Evolutionary conservation across 805 yeast genomes (phyloP).

Genomic region (Pichia insulana): DNA sequence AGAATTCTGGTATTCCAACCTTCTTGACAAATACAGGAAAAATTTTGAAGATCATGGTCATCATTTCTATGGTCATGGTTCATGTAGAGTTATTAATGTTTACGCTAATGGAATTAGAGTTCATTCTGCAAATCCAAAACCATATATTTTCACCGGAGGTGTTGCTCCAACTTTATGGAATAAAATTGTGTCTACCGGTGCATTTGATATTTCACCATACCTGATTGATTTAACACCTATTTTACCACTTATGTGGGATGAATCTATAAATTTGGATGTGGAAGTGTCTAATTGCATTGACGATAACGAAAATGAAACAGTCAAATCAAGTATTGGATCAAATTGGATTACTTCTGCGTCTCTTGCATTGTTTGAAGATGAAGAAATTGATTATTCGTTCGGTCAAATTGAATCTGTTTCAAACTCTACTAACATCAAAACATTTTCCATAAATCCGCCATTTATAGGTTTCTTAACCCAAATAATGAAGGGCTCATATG

Average conservation of each 20-base stretch:
- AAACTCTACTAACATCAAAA: constrained; percentile 25
- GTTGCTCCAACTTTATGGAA: constrained; percentile 73
- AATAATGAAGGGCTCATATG: constrained; percentile 29
- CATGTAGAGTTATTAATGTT: constrained; percentile 58
- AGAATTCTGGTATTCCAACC: constrained; percentile 75
- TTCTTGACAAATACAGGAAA: constrained; percentile 37
- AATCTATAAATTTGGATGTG: constrained; percentile 32
- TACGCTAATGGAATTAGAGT: constrained; percentile 51
- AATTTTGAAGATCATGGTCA: constrained; percentile 34
- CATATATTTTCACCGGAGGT: constrained; percentile 76
- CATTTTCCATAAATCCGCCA: constrained; percentile 32
- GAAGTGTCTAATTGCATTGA: constrained; percentile 46
- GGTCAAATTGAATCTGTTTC: constrained; percentile 31
- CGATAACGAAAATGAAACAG: constrained; percentile 26
- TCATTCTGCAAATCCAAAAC: constrained; percentile 58
- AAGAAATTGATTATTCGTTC: constrained; percentile 28
- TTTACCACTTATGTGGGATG: constrained; percentile 59
- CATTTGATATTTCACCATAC: constrained; percentile 66
- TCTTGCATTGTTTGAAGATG: constrained; percentile 45
- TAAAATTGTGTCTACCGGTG: constrained; percentile 64
- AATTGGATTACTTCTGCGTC: constrained; percentile 58
- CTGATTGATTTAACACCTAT: constrained; percentile 64
- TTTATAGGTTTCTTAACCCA: constrained; percentile 31
- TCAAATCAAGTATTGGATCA: constrained; percentile 32
- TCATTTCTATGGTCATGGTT: constrained; percentile 53